Percentiles rank a stretch among this genome's conserved stretches.
Evolutionary conservation across 2,329 filamentous ascomycete species (phyloP).

Genomic region (Xylariaceae sp.): DNA sequence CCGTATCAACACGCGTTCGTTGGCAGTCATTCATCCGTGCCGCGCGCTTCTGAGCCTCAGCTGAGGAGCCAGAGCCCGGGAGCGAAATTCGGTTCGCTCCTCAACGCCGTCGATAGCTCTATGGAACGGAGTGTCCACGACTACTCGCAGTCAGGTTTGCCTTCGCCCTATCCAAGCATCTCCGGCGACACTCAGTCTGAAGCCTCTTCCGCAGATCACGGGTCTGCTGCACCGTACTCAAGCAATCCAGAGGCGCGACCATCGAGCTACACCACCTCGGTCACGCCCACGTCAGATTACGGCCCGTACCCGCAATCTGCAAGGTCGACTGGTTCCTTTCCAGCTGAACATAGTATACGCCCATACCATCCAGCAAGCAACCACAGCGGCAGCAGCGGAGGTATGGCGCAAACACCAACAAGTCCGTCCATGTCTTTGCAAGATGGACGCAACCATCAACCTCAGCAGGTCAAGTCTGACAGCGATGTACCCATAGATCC

Average conservation of each 20-base stretch:
- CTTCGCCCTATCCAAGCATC: slow-evolving; percentile 63
- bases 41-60: slow-evolving; percentile 21
- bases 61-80: slow-evolving; percentile 25
- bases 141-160: slow-evolving; percentile 87
- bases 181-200: slow-evolving; percentile 74
- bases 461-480: slow-evolving; percentile 85
- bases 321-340: slow-evolving; percentile 73
- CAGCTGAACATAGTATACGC: slow-evolving; percentile 84
- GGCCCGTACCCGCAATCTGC: slow-evolving; percentile 69
- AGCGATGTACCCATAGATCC: slow-evolving; percentile 98
- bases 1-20: slow-evolving; percentile 26
- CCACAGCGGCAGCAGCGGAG: slow-evolving; percentile 68
- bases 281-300: slow-evolving; percentile 88
- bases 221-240: slow-evolving; percentile 87
- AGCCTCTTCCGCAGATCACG: slow-evolving; percentile 81
- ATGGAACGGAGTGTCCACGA: slow-evolving; percentile 65
- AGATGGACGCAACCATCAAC: slow-evolving; percentile 76
- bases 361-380: slow-evolving; percentile 75
- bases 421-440: slow-evolving; percentile 92
- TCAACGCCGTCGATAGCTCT: slow-evolving; percentile 30
- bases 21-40: slow-evolving; percentile 26
- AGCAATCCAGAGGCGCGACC: slow-evolving; percentile 76
- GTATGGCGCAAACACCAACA: slow-evolving; percentile 96
- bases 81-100: slow-evolving; percentile 26
- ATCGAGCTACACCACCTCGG: slow-evolving; percentile 66